Base-by-base conservation (phyloP, 2,329 filamentous ascomycete genomes). In the Verruconis gallopava region DNA sequence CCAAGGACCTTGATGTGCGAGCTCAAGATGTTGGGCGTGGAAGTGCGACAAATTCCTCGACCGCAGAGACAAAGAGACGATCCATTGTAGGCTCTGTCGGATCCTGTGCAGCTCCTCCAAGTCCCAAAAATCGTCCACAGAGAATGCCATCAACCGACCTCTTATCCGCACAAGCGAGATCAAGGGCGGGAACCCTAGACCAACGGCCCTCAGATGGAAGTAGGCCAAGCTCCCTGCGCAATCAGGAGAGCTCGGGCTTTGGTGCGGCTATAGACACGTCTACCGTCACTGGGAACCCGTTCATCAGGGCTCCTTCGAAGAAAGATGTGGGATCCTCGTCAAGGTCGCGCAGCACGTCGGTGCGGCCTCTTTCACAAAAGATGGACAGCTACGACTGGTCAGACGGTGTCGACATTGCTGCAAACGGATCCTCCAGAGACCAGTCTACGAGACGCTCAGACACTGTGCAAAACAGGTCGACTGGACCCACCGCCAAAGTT, bases 401-500 rank as follows among this genome's bases (percentile, higher is more conserved):
- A 25, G 63, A 68, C 18, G 53, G 56, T 57, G 42, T 51, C 47
- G 3, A 48, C 50, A 2, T 49, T 46, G 6, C 53, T 45, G n/a
- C 48, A 19, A 9, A 22, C 5, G n/a, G 18, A 25, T 15, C 37
- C 9, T 25, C 15, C 17, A 11, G 25, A 34, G 21, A 42, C 14
- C 15, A 25, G 28, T 28, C 38, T 46, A 4, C 49, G 51, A n/a
- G 51, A 52, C 35, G 45, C 49, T 37, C 43, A 48, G 38, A 42
- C 44, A 12, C 38, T 6, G 11, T 12, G 5, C 6, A 12, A n/a
- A 9, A 9, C 22, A 37, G 14, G n/a, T 28, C 37, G 28, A 25
- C 41, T n/a, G 57, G 58, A 0, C 65, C 64, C 2, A 60, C 55
- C 38, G 65, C 64, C 4, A 77, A 81, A 44, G 78, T 96, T 2